A percentile compares a stretch with the other conserved stretches of the same genome.
Conservation (phyloP, 2,329 filamentous ascomycete genomes). For the Gnomoniopsis smithogilvyi region DNA sequence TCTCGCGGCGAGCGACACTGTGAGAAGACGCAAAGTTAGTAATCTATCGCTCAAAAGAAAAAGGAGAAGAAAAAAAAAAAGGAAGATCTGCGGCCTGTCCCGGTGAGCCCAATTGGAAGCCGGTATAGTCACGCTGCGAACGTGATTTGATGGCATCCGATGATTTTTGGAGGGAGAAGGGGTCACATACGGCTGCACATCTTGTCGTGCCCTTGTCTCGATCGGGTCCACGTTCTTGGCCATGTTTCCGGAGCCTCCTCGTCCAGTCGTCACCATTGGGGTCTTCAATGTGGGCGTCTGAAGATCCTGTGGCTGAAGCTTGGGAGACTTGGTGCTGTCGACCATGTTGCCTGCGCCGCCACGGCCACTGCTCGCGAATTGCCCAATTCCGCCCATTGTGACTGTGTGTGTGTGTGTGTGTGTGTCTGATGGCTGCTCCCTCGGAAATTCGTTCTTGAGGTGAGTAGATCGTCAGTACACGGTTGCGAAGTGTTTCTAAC, state of each 20-base stretch:
- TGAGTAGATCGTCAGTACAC: background rate
- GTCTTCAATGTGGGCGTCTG: slow-evolving; percentile 81
- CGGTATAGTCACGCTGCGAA: too few relatives aligned
- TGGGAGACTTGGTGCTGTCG: slow-evolving; percentile 44
- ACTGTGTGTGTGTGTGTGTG: too few relatives aligned
- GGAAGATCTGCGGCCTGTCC: slow-evolving; percentile 15
- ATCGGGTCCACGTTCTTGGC: slow-evolving; percentile 66
- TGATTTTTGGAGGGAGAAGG: too few relatives aligned
- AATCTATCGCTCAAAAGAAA: background rate
- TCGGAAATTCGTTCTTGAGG: background rate
- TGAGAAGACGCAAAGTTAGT: background rate
- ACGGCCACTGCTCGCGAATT: slow-evolving; percentile 46
- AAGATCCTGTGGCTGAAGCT: slow-evolving; percentile 60
- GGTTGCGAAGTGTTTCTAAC: too few relatives aligned
- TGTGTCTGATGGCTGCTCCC: background rate
- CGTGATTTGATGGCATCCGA: too few relatives aligned
- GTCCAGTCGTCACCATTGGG: slow-evolving; percentile 82
- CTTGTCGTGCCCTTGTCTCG: slow-evolving; percentile 76
- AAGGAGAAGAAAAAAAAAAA: background rate
- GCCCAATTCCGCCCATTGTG: slow-evolving; percentile 3
- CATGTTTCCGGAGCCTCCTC: slow-evolving; percentile 89
- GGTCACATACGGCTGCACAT: slow-evolving; percentile 66
- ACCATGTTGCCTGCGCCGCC: slow-evolving; percentile 77
- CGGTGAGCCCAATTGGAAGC: slow-evolving; percentile 17
- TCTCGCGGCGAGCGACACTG: slow-evolving; percentile 53